Base-by-base conservation (phyloP, 164 flowering plant genomes). In the Annona cherimola region DNA sequence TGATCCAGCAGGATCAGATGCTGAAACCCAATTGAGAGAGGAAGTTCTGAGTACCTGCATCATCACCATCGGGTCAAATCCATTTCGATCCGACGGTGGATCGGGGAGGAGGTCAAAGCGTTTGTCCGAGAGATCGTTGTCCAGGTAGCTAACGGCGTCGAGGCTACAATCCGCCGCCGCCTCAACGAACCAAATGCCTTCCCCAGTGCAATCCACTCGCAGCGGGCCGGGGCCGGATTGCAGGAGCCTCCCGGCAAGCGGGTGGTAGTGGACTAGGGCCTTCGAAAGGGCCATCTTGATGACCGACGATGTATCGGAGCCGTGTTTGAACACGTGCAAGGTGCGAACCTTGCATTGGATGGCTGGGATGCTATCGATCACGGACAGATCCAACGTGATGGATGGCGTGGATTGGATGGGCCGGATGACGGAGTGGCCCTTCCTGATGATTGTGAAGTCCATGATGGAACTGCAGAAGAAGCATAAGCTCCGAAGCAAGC, bases 221-320 rank as follows among this genome's bases (percentile, higher is more conserved):
- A 85, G 79, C 69, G 69, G 73, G 12, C 81, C 79, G 3, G 41
- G 65, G 41, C 20, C 44, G 1, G 79, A 60, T 42, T 80, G 81
- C 19, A 61, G 69, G 9, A 87, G 82, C 71, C 86, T 60, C 12
- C 94, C 92, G 1, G 91, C 92, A 3, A 89, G 89, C 70, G 90
- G 92, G 74, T 89, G 88, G 67, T 88, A 89, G 20, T 84, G 87
- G 69, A 88, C 87, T 71, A 89, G 71, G 5, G 91, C 91, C 74
- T 66, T 84, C 40, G 89, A 80, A 77, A 88, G 73, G 44, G 89
- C 90, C 67, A 77, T 77, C 63, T 64, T 81, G 6, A 89, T 82
- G 55, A 79, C 79, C 42, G 70, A 26, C 9, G 84, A 76, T 4
- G 82, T 80, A 4, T 75, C 79, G 41, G 63, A 74, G 35, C 86